Evolutionary conservation across 2,329 filamentous ascomycete species (phyloP), one percentile per base, ranked within the genome.

Genomic region (Apiospora arundinis): DNA sequence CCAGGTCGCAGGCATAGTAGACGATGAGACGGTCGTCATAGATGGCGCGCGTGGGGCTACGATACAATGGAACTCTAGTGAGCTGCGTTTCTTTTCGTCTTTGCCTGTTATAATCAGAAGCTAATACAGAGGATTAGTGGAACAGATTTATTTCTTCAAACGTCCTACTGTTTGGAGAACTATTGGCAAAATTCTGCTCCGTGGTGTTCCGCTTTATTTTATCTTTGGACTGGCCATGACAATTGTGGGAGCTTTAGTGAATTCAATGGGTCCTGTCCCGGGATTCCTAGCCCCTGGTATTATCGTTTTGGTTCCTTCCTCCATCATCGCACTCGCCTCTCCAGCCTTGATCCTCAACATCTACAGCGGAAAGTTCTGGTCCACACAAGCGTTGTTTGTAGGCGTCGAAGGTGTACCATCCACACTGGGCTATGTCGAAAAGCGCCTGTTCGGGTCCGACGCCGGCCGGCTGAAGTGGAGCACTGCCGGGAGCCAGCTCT

Each of bases 11-110:
- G 83, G 83, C 8, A 77, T 83, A 1, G 82, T 80, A 4, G 75
- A 80, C n/a, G 78, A 82, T 44, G 81, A 85, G 69, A 85, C 81
- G 5, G 79, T 86, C 25, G 81, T 85, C 32, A 73, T 86, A 3
- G 75, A 77, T 37, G 72, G 74, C 8, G 74, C 74, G 1, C 71
- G 72, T 37, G 74, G 83, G 0, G 83, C 84, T 0, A 79, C 81
- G 3, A 81, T 86, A 32, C 79, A 80, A 3, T 86, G 85, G 85
- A 81, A 85, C 2, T 42, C 25, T 9, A 45, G 65, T 67, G 28
- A 67, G 63, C 42, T 37, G 21, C 23, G 0, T 4, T 44, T 42
- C 42, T n/a, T 25, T 4, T 1, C 21, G 37, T 8, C 48, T 12
- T 49, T 3, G 2, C 11, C 23, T 4, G 23, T 28, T 4, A 23